phyloP scores from a whole-genome alignment of 495 filamentous ascomycete genomes.

The Annulohypoxylon nitens region DNA sequence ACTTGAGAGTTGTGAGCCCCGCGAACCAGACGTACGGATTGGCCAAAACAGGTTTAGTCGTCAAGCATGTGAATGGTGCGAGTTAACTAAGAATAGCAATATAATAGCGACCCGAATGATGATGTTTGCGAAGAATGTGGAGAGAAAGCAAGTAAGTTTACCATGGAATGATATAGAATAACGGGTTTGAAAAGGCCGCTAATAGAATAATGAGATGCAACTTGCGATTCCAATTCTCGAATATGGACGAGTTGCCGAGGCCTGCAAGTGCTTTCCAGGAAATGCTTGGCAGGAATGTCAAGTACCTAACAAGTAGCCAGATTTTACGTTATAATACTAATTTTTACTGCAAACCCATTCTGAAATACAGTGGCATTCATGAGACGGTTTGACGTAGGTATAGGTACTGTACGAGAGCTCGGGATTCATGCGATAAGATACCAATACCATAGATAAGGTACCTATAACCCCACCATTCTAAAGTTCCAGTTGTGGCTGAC shows the following conservation, averaged over 20 bases:
- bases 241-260: conserved; percentile 43
- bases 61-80: background rate
- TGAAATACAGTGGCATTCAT: background rate
- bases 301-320: background rate
- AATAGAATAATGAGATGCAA: conserved; percentile 6
- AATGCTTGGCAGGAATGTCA: conserved; percentile 30
- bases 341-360: background rate
- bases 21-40: conserved; percentile 8
- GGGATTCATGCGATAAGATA: conserved; percentile 4
- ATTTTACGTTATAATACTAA: background rate
- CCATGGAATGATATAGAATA: conserved; percentile 4
- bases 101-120: background rate
- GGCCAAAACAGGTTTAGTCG: conserved; percentile 16
- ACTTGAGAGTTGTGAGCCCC: background rate
- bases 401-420: background rate
- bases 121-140: background rate
- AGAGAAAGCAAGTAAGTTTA: background rate
- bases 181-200: conserved; percentile 1
- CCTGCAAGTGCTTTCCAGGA: conserved; percentile 17
- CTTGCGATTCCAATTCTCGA: conserved; percentile 31
- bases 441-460: background rate
- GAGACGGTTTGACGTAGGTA: background rate
- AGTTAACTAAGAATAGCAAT: background rate
- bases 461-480: conserved; percentile 13
- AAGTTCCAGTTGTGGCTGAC: background rate